Percentiles rank a stretch among this genome's conserved stretches.
These are phyloP conservation scores for Phylloporus sp. DNA, from an alignment of 768 basidiomycete species.

Conservation along the genomic window DNA sequence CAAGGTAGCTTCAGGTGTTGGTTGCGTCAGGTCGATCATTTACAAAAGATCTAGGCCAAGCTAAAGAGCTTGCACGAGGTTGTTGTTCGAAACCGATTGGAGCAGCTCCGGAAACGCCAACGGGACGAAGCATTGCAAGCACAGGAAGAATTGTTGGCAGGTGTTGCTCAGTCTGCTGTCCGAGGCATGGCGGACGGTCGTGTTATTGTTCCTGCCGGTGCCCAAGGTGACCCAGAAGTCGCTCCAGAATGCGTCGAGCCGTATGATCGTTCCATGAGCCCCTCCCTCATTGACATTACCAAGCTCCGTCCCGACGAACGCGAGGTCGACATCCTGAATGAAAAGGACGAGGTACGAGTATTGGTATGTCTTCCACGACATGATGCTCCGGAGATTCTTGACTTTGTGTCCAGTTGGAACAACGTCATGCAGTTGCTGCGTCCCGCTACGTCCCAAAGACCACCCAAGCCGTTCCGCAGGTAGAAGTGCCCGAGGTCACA, in stretches of 20 bases:
- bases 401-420: slow-evolving; percentile 47
- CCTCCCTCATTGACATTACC: slow-evolving; percentile 66
- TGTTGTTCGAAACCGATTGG: slow-evolving; percentile 92
- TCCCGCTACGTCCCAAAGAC: slow-evolving; percentile 86
- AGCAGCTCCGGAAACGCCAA: slow-evolving; percentile 93
- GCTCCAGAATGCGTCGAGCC: slow-evolving; percentile 65
- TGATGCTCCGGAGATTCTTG: slow-evolving; percentile 3
- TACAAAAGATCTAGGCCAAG: slow-evolving; percentile 61
- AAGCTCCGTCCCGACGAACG: slow-evolving; percentile 74
- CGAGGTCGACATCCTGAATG: slow-evolving; percentile 72
- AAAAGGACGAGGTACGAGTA: slow-evolving; percentile 56
- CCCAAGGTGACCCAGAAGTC: slow-evolving; percentile 34
- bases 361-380: slow-evolving; percentile 48
- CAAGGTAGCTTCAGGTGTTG: slow-evolving; percentile 51
- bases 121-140: slow-evolving; percentile 94
- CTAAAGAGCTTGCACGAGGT: slow-evolving; percentile 92
- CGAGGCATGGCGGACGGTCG: slow-evolving; percentile 38
- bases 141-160: slow-evolving; percentile 84
- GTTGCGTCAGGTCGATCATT: background rate
- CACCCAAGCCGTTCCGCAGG: slow-evolving; percentile 55
- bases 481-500: slow-evolving; percentile 50
- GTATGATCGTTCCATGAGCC: slow-evolving; percentile 87
- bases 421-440: slow-evolving; percentile 76
- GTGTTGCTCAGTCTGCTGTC: slow-evolving; percentile 62
- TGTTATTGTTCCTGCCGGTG: slow-evolving; percentile 31